Evolutionary conservation across 345 rosid species (phyloP).

Genomic region (Diplotaxis tenuifolia): DNA sequence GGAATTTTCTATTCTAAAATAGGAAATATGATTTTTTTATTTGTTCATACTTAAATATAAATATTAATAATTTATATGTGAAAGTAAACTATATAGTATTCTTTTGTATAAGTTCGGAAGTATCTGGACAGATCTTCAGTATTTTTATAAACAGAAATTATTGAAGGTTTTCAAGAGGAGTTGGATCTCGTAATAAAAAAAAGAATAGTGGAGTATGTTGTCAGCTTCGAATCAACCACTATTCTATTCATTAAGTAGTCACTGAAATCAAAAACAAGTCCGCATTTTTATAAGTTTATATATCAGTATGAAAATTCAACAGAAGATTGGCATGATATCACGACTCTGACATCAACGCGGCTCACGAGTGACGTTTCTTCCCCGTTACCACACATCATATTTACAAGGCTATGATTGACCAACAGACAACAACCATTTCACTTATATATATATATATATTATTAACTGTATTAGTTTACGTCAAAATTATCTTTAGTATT

Average conservation of each 20-base stretch:
- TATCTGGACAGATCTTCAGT: neutral
- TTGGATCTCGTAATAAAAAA: neutral
- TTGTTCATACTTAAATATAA: neutral
- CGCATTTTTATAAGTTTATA: neutral
- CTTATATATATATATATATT: neutral
- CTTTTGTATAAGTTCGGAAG: neutral
- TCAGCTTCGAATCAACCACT: constrained; percentile 13
- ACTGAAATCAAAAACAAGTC: neutral
- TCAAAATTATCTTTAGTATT: neutral
- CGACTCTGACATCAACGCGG: constrained; percentile 16
- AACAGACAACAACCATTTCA: neutral
- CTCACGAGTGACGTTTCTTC: neutral
- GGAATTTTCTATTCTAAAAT: neutral
- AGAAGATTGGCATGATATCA: constrained; percentile 21
- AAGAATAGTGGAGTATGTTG: neutral
- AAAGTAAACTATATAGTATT: neutral
- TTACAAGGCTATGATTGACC: neutral
- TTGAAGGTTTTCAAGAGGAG: neutral
- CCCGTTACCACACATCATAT: neutral
- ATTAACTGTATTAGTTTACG: neutral
- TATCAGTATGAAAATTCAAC: neutral
- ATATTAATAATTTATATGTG: neutral
- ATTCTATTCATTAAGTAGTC: too few relatives aligned
- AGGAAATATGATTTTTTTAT: neutral
- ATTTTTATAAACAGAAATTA: neutral